These are phyloP conservation scores for Coccomyxa sp. DNA, from an alignment of 139 green algal species.

Conservation along the genomic window DNA sequence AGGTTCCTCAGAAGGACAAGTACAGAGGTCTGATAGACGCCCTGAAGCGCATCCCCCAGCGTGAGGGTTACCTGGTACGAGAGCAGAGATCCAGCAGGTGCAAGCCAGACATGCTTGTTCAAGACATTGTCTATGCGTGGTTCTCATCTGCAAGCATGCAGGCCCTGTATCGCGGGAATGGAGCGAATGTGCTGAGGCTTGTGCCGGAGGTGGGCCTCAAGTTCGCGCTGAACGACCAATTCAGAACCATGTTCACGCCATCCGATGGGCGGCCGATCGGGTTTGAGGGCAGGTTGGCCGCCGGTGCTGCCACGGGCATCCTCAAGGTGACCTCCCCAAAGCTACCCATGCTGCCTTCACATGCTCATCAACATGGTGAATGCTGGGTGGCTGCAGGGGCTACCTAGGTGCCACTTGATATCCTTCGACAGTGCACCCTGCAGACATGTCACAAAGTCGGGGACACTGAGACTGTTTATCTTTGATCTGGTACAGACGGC, in stretches of 20 bases:
- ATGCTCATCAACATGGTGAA: background rate
- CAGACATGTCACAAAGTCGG: background rate
- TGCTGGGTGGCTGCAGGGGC: background rate
- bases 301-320: constrained; percentile 47
- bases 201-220: constrained; percentile 51
- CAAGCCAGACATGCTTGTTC: background rate
- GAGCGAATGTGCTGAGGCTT: constrained; percentile 53
- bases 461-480: background rate
- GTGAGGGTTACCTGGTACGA: constrained; percentile 39
- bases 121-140: background rate
- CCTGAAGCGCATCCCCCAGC: constrained; percentile 27
- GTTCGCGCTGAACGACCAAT: constrained; percentile 50
- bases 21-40: constrained; percentile 42
- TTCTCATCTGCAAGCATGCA: constrained; percentile 3
- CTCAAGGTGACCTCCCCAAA: constrained; percentile 22
- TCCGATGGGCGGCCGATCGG: constrained; percentile 39
- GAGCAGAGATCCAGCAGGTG: background rate
- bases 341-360: background rate
- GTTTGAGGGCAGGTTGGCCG: constrained; percentile 45
- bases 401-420: background rate
- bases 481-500: background rate
- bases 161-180: constrained; percentile 56
- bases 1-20: constrained; percentile 10
- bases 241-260: constrained; percentile 53
- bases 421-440: background rate